Percentiles rank a stretch among this genome's conserved stretches.
Evolutionary conservation across 1,284 basidiomycete species (phyloP).

Genomic region (Chiua sp.): DNA sequence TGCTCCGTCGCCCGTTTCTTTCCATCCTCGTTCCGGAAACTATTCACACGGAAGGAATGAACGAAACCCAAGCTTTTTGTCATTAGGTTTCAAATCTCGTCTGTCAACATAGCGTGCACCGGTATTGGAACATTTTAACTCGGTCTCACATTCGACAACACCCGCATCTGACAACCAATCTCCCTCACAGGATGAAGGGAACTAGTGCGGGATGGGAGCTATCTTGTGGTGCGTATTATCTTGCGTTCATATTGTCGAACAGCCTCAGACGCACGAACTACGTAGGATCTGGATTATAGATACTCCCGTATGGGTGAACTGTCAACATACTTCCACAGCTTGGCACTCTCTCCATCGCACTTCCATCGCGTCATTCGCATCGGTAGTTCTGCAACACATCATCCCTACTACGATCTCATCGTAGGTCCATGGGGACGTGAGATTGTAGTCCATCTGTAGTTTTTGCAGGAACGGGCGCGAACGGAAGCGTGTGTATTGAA

Average conservation of each 20-base stretch:
- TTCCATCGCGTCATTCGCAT: slow-evolving; percentile 82
- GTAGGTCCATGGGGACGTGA: slow-evolving; percentile 72
- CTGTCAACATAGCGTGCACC: slow-evolving; percentile 58
- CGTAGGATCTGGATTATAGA: slow-evolving; percentile 76
- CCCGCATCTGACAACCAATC: too few relatives aligned
- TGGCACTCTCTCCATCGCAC: slow-evolving; percentile 82
- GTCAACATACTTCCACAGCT: slow-evolving; percentile 75
- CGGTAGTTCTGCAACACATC: slow-evolving; percentile 47
- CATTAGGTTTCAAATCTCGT: slow-evolving; percentile 63
- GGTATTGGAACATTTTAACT: too few relatives aligned
- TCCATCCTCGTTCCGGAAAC: slow-evolving; percentile 47
- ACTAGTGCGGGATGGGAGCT: slow-evolving; percentile 82
- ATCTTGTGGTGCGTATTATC: slow-evolving; percentile 62
- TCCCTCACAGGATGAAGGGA: slow-evolving; percentile 65
- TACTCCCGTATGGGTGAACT: slow-evolving; percentile 76
- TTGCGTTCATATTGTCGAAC: background rate
- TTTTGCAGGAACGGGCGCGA: slow-evolving; percentile 76
- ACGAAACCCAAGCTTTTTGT: slow-evolving; percentile 11
- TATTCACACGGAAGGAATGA: slow-evolving; percentile 35
- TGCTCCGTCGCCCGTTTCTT: slow-evolving; percentile 65
- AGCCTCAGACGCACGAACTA: slow-evolving; percentile 7
- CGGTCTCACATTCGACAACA: too few relatives aligned
- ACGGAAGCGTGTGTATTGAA: slow-evolving; percentile 71
- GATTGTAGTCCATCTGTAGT: slow-evolving; percentile 70
- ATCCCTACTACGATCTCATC: slow-evolving; percentile 37